Evolutionary conservation across 1,139 yeast species (phyloP).

Genomic region (Saccharomyces hybrid): DNA sequence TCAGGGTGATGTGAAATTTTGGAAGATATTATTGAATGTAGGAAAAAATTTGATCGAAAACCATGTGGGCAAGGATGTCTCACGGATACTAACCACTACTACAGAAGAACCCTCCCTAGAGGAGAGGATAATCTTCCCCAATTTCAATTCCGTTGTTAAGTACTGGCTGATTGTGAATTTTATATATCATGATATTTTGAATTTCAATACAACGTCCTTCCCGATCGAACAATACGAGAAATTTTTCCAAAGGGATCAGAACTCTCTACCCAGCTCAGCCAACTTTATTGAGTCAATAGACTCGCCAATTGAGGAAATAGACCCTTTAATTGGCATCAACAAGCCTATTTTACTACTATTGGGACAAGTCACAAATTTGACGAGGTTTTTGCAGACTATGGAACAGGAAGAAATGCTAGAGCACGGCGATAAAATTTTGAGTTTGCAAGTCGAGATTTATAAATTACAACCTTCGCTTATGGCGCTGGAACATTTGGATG

Average conservation of each 20-base stretch:
- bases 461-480: slow-evolving; percentile 8
- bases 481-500: not conserved
- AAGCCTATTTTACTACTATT: slow-evolving; percentile 57
- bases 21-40: slow-evolving; percentile 56
- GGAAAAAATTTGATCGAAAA: slow-evolving; percentile 51
- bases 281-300: slow-evolving; percentile 9
- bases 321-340: slow-evolving; percentile 68
- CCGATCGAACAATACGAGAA: slow-evolving; percentile 50
- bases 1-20: slow-evolving; percentile 64
- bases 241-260: slow-evolving; percentile 38
- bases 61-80: slow-evolving; percentile 47
- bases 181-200: slow-evolving; percentile 72
- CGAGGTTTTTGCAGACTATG: slow-evolving; percentile 28
- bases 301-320: slow-evolving; percentile 37
- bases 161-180: slow-evolving; percentile 76
- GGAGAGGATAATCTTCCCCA: slow-evolving; percentile 41
- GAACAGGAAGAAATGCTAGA: not conserved
- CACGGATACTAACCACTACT: slow-evolving; percentile 33
- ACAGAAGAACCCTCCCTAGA: slow-evolving; percentile 8
- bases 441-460: not conserved
- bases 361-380: slow-evolving; percentile 62
- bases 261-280: slow-evolving; percentile 4
- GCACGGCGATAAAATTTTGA: not conserved
- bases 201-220: slow-evolving; percentile 53
- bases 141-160: slow-evolving; percentile 22